Conservation (phyloP, 1,139 yeast genomes). For the Meyerozyma elateridarum region DNA sequence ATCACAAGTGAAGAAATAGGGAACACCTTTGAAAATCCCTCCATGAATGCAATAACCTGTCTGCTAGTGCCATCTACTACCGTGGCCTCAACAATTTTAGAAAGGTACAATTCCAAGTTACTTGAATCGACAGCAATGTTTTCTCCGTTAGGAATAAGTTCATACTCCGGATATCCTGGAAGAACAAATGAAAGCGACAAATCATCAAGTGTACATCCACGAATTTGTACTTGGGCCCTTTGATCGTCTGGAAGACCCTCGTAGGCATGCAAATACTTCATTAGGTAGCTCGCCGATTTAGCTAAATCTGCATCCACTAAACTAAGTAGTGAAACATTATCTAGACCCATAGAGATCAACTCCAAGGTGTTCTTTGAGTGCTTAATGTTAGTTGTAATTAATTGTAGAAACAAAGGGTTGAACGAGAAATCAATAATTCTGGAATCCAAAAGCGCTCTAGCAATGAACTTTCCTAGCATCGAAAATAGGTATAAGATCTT, state of each 20-base stretch:
- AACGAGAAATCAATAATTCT: conserved; percentile 81
- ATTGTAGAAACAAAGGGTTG: conserved; percentile 63
- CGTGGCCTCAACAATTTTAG: conserved; percentile 54
- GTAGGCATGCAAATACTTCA: conserved; percentile 32
- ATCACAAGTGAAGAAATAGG: conserved; percentile 71
- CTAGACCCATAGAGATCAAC: conserved; percentile 1
- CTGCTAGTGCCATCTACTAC: conserved; percentile 58
- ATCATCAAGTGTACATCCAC: conserved; percentile 44
- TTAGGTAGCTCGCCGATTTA: conserved; percentile 52
- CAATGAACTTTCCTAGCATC: conserved; percentile 76
- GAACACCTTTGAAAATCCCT: conserved; percentile 81
- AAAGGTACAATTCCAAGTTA: conserved; percentile 59
- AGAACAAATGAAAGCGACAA: conserved; percentile 62
- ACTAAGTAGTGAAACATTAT: conserved; percentile 30
- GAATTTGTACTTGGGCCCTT: conserved; percentile 26
- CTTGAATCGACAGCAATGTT: conserved; percentile 42
- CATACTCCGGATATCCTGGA: conserved; percentile 71
- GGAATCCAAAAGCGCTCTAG: conserved; percentile 81
- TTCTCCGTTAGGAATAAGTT: conserved; percentile 54
- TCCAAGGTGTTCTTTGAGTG: no score
- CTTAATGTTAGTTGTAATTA: conserved; percentile 30
- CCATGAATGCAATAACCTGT: conserved; percentile 67
- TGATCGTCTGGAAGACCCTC: conserved; percentile 14
- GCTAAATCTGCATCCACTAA: conserved; percentile 61
- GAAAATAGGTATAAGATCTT: conserved; percentile 53